A percentile compares a stretch with the other conserved stretches of the same genome.
These are phyloP conservation scores for Cystobasidium pallidum DNA, from an alignment of 1,284 basidiomycete genomes.

Conservation along the genomic window DNA sequence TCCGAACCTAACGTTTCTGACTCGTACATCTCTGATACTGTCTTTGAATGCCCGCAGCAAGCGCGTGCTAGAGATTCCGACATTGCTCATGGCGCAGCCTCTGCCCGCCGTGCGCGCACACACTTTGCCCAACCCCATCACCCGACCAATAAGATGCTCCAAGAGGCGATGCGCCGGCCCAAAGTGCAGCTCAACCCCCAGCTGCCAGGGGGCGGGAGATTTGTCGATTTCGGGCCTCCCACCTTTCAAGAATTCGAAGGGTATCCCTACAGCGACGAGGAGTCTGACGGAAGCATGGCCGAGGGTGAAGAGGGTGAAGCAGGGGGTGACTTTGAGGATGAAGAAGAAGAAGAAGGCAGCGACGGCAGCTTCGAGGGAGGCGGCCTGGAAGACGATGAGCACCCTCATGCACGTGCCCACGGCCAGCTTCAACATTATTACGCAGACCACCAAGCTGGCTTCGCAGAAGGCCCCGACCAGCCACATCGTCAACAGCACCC, in stretches of 20 bases:
- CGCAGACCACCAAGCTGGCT: background rate
- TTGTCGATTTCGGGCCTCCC: constrained; percentile 60
- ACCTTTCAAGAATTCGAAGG: constrained; percentile 60
- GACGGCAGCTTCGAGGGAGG: constrained; percentile 50
- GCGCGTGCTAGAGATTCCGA: constrained; percentile 49
- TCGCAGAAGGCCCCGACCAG: background rate
- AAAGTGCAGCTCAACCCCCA: constrained; percentile 29
- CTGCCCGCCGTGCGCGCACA: constrained; percentile 47
- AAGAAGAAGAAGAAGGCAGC: constrained; percentile 48
- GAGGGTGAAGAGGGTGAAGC: constrained; percentile 45
- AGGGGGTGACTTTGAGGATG: constrained; percentile 48
- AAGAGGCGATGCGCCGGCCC: background rate
- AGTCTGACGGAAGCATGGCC: constrained; percentile 47
- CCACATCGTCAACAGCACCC: constrained; percentile 3
- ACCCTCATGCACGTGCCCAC: background rate
- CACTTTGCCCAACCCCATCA: constrained; percentile 51
- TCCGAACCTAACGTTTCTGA: too few relatives aligned
- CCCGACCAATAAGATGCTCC: constrained; percentile 50
- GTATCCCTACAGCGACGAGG: constrained; percentile 50
- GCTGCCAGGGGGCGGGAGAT: constrained; percentile 28
- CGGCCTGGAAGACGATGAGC: constrained; percentile 46
- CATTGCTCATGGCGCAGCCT: constrained; percentile 52
- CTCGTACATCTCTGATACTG: too few relatives aligned
- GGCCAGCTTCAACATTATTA: background rate
- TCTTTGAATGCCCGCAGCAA: too few relatives aligned